Base-by-base conservation (phyloP, 306 rosid species). In the Datisca glomerata region DNA sequence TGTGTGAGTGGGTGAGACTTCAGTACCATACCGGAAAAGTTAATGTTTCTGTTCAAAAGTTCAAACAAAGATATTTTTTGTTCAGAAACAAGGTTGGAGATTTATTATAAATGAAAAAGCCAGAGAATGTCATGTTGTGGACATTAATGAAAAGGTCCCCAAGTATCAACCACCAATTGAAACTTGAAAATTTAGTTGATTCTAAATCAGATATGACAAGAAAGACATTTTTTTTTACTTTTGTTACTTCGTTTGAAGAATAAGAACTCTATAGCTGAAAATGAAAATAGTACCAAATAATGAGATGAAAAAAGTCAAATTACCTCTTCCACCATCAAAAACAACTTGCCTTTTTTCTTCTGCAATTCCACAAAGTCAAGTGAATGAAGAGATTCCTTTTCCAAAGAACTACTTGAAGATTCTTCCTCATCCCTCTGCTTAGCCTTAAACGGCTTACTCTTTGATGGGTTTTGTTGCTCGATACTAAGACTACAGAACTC, bases 271-370 rank as follows among this genome's bases (percentile, higher is more conserved):
- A n/a, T n/a, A n/a, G n/a, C n/a, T n/a, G n/a, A 11, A 31, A 31
- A 31, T 8, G 36, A 31, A 31, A n/a, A n/a, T n/a, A n/a, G n/a
- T n/a, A n/a, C n/a, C n/a, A n/a, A n/a, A n/a, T n/a, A n/a, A n/a
- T n/a, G 36, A 31, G 3, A 10, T 8, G 36, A 31, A 31, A 31
- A 8, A 8, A 31, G n/a, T n/a, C n/a, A n/a, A n/a, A n/a, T 35
- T 77, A 91, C 99, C 92, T 91, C 94, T 66, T 91, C 99, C 5
- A 91, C 81, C 96, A 85, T 72, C 18, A 86, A 60, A 37, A 84
- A 85, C 16, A 91, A 85, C 64, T 73, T 85, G 38, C 85, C 70
- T 73, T 84, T 91, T 63, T 86, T 67, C 63, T 81, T 78, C 63
- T 91, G 99, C 57, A 85, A 65, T 39, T 91, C 96, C 12, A 80